A percentile compares a stretch with the other conserved stretches of the same genome.
Evolutionary conservation across 2,329 filamentous ascomycete species (phyloP).

Genomic region (Shiraia sp.): DNA sequence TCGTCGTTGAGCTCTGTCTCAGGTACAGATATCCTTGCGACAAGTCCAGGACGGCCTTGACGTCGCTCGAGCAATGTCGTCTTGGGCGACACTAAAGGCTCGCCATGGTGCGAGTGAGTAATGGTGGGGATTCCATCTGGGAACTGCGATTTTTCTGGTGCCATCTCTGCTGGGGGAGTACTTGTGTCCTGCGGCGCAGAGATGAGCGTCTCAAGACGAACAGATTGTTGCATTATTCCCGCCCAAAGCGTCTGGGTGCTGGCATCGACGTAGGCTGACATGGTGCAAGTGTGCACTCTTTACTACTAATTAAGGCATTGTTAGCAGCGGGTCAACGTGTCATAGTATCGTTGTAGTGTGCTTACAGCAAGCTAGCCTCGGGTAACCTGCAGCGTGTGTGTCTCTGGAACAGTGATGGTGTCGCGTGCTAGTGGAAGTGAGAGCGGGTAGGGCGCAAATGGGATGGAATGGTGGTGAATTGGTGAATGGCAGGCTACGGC

Average conservation of each 20-base stretch:
- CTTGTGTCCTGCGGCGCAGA: constrained; percentile 23
- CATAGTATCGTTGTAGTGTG: constrained; percentile 2
- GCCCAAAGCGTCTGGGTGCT: constrained; percentile 37
- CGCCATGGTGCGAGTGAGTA: constrained; percentile 4
- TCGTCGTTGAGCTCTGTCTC: constrained; percentile 24
- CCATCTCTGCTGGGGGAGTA: constrained; percentile 37
- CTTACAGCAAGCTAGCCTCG: constrained; percentile 9
- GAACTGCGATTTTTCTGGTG: constrained; percentile 24
- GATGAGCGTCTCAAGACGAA: constrained; percentile 30
- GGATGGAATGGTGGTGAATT: no score
- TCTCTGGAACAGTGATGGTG: not conserved
- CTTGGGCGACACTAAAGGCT: constrained; percentile 8
- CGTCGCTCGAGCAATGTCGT: constrained; percentile 28
- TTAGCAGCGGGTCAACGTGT: constrained; percentile 8
- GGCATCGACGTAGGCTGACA: constrained; percentile 36
- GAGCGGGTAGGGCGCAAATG: no score
- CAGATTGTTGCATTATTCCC: constrained; percentile 31
- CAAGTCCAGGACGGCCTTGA: constrained; percentile 24
- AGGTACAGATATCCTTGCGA: constrained; percentile 32
- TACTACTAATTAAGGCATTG: constrained; percentile 15
- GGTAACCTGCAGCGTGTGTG: constrained; percentile 1
- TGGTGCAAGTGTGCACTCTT: constrained; percentile 17
- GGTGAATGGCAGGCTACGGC: no score
- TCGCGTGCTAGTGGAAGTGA: no score
- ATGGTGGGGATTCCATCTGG: constrained; percentile 11